Evolutionary conservation across 1,139 yeast species (phyloP), one percentile per base, ranked within the genome.

Genomic region (Saccharomyces uvarum): DNA sequence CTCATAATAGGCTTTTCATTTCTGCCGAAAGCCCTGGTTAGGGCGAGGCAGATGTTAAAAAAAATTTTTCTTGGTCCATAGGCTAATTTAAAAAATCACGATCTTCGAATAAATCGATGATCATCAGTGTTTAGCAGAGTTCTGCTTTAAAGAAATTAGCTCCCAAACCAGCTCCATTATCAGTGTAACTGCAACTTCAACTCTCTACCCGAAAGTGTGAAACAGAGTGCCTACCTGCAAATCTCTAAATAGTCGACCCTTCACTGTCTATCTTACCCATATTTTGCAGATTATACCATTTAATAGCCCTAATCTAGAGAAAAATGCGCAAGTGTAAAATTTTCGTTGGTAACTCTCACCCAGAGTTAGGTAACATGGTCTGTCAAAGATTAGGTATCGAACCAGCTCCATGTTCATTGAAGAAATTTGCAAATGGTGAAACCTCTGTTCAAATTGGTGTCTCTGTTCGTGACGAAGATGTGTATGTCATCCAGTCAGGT

Each of bases 391-490:
- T 95, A 53, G 98, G 98, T 38, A 93, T 91, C 49, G 88, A 87
- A 66, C 93, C 97, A n/a, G 97, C 97, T 41, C 95, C 96, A 33
- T 90, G 96, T 69, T 83, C 93, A 4, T 76, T 91, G 63, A 84
- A 86, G 71, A 90, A 90, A 74, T 95, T 95, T 72, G 85, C 97
- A 59, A 93, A 93, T 69, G 99, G 99, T 54, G 99, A 93, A 75
- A 93, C 98, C 1, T 88, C 95, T 49, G 97, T 95, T 48, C 96
- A 90, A 68, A 90, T 93, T 60, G 98, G 97, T 46, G 91, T 83
- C 38, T 86, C 95, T 38, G 96, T 93, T 49, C 83, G 99, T 72
- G 98, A 93, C 69, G 97, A 93, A 70, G 98, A 93, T 69, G 96
- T 93, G 46, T 93, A 93, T 69, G 91, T 95, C 64, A 90, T 93